Evolutionary conservation across 495 filamentous ascomycete genomes (phyloP), one percentile per base, ranked within the genome.

Genomic region (Podospora comata): DNA sequence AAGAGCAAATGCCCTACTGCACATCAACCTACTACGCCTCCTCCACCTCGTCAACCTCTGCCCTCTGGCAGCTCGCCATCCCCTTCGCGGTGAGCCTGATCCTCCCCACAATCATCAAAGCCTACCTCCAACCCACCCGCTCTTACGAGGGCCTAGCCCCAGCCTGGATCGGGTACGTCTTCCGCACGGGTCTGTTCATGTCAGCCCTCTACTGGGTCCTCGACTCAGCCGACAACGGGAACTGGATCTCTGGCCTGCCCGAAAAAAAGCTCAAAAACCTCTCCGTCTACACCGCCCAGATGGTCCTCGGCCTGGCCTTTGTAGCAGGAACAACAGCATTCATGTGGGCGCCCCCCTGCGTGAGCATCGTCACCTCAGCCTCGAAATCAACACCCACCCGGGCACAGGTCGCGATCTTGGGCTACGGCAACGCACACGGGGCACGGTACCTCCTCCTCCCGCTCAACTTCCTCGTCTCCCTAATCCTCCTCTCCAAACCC

Each of bases 1-100:
- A 99, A 76, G 95, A 99, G 76, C 95, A 98, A 78, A 97, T 97
- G 92, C 95, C 96, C 1, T 92, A 90, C 80, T 99, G 95, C 83
- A 87, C 86, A 53, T 97, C 94, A 0, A 97, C 95, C 7, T 99
- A 96, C 80, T 98, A 98, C 76, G 88, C 95, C 20, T 97, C 94
- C 0, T 88, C 90, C 11, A 92, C 87, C 6, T 96, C 93, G 1
- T 97, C 95, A 0, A 97, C 93, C 28, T 97, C 95, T 2, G 92
- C 94, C 1, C 88, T 89, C 4, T 97, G 94, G 93, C 93, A 97
- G 76, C 81, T 98, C 4, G 73, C 82, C 16, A 90, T 98, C 64
- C 92, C 95, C 6, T 90, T 95, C 70, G 68, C 87, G 23, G 82
- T 94, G 23, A 88, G 89, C 18, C 76, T 94, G 30, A 73, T 90